A percentile compares a stretch with the other conserved stretches of the same genome.
Conservation (phyloP, 192 early-diverging fungal genomes). For the Pilobolus umbonatus region DNA sequence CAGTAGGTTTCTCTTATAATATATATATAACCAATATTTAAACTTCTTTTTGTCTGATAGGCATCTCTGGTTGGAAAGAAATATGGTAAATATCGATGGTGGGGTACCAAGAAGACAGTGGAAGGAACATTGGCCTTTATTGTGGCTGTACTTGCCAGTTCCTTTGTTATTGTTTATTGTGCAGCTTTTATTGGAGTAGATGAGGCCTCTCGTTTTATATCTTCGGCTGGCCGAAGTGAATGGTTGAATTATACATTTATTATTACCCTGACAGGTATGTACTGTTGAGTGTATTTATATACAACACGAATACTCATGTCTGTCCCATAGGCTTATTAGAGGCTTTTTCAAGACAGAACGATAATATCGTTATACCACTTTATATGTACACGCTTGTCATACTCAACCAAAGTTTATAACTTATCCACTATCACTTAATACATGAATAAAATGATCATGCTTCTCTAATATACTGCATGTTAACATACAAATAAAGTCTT, state of each 20-base stretch:
- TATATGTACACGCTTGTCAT: constrained; percentile 57
- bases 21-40: not conserved
- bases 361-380: constrained; percentile 89
- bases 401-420: too few relatives aligned
- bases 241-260: constrained; percentile 30
- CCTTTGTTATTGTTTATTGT: constrained; percentile 25
- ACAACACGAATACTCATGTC: not conserved
- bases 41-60: constrained; percentile 17
- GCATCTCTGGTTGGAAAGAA: constrained; percentile 82
- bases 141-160: constrained; percentile 52
- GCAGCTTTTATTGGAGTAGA: constrained; percentile 6
- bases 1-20: constrained; percentile 36
- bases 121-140: constrained; percentile 87
- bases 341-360: constrained; percentile 89
- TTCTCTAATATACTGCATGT: too few relatives aligned
- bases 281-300: not conserved
- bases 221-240: constrained; percentile 20
- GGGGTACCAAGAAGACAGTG: constrained; percentile 70
- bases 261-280: constrained; percentile 36
- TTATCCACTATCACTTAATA: too few relatives aligned
- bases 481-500: too few relatives aligned
- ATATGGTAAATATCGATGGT: constrained; percentile 72
- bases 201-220: constrained; percentile 9
- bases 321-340: constrained; percentile 62
- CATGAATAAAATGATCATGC: too few relatives aligned